These are phyloP conservation scores for Phylloporus arenicola DNA, from an alignment of 768 basidiomycete species.

Conservation along the genomic window DNA sequence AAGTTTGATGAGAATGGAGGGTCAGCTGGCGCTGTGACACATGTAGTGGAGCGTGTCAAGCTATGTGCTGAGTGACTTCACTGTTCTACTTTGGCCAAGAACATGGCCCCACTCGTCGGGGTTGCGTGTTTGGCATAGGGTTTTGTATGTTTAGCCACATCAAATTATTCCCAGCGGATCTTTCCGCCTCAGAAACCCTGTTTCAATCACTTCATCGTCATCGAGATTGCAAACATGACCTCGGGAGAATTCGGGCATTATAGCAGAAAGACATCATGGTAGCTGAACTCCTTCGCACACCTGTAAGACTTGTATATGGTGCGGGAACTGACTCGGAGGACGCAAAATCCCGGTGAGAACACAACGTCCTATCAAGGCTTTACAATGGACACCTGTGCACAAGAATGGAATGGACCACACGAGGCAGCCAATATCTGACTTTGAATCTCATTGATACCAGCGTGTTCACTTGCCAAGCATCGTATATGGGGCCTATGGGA, in stretches of 20 bases:
- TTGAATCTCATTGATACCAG: constrained; percentile 3
- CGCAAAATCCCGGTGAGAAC: background rate
- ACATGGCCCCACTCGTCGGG: background rate
- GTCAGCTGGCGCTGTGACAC: background rate
- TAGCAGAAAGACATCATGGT: background rate
- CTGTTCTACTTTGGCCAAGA: background rate
- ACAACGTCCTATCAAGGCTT: background rate
- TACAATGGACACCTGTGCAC: background rate
- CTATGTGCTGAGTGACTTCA: background rate
- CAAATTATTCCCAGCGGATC: background rate
- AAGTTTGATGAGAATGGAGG: constrained; percentile 2
- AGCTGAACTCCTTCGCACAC: background rate
- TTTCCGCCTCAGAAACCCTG: background rate
- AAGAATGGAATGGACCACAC: constrained; percentile 4
- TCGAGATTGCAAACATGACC: background rate
- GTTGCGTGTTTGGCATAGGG: background rate
- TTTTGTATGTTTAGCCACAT: constrained; percentile 4
- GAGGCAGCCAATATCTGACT: constrained; percentile 5
- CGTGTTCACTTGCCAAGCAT: background rate
- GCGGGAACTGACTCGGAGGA: background rate
- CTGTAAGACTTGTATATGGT: background rate
- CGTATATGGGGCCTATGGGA: background rate
- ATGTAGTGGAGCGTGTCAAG: background rate
- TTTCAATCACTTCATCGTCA: background rate
- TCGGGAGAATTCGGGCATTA: background rate